A percentile compares a stretch with the other conserved stretches of the same genome.
Conservation (phyloP, 495 filamentous ascomycete genomes). For the Glarea lozoyensis region DNA sequence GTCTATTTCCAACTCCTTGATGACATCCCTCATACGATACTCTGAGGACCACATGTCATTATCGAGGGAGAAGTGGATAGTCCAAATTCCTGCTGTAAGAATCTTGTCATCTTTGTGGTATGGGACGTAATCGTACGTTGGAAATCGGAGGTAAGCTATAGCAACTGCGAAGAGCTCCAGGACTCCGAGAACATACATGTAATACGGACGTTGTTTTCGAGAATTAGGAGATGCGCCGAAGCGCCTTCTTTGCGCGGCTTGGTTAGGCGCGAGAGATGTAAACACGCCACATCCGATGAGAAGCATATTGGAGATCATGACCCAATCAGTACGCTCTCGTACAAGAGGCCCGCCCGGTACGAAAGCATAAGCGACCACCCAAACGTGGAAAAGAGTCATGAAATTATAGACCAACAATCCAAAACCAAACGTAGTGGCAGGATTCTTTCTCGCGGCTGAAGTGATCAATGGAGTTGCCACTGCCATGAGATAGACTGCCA, state of each 20-base stretch:
- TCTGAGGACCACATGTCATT: constrained; percentile 99
- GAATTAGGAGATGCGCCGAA: constrained; percentile 36
- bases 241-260: constrained; percentile 15
- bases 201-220: constrained; percentile 55
- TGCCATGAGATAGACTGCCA: constrained; percentile 78
- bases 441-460: constrained; percentile 64
- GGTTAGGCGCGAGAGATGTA: constrained; percentile 51
- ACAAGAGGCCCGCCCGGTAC: constrained; percentile 94
- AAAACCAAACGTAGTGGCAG: constrained; percentile 72
- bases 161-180: constrained; percentile 74
- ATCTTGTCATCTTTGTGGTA: constrained; percentile 82
- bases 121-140: constrained; percentile 81
- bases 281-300: constrained; percentile 81
- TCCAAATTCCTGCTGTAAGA: constrained; percentile 95
- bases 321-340: constrained; percentile 90
- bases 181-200: constrained; percentile 53
- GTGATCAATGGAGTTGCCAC: constrained; percentile 65
- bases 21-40: constrained; percentile 83
- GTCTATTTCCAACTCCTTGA: constrained; percentile 90
- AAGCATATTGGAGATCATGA: constrained; percentile 81
- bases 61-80: constrained; percentile 95
- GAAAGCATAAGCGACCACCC: constrained; percentile 98
- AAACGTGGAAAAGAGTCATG: constrained; percentile 88
- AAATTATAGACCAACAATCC: constrained; percentile 88
- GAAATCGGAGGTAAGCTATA: constrained; percentile 88